Base-by-base conservation (phyloP, 2,329 filamentous ascomycete species). In the Paradendryphiella salina region DNA sequence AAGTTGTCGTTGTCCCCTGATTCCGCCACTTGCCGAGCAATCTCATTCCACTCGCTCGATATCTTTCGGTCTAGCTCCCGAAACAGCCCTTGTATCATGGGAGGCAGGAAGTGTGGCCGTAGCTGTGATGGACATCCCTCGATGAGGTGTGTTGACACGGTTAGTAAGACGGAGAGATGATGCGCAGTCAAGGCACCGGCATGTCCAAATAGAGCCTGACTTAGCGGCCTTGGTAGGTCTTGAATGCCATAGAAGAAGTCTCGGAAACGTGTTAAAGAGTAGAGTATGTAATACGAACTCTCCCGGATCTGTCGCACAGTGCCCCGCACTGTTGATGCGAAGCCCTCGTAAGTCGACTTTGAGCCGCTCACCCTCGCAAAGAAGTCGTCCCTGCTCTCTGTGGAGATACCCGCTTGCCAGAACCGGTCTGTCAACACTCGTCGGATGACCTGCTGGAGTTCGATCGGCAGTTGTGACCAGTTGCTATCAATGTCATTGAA, bases 361-460 rank as follows among this genome's bases (percentile, higher is more conserved):
- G 94, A 96, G 26, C 90, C 88, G 48, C 90, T 85, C 2, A 99
- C 93, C 33, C 90, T 85, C 26, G 90, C 89, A 72, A 96, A 97
- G 70, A 99, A 99, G 51, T 97, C 93, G 56, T 97, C 94, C 70
- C 94, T 91, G 63, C 90, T 97, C 20, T 96, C 94, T 55, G 87
- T 89, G 0, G 94, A 97, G 42, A 99, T 99, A 8, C 94, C 94
- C 5, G 92, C 90, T 77, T 99, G 94, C 94, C 94, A 99, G 72
- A 99, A 99, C 18, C 94, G 83, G 73, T 99, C 94, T 11, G 91
- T 96, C 17, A 99, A 77, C 15, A 97, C 90, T 17, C 89, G 84
- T 35, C 85, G 83, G 32, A 97, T 88, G 44, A 96, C 84, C 4
- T 81, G 77, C 51, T 86, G 86, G 79, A 95, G 87, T 34, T 95